Percentiles rank a stretch among this genome's conserved stretches.
These are phyloP conservation scores for Yamadazyma pseudoaaseri DNA, from an alignment of 1,139 yeast genomes.

Conservation along the genomic window DNA sequence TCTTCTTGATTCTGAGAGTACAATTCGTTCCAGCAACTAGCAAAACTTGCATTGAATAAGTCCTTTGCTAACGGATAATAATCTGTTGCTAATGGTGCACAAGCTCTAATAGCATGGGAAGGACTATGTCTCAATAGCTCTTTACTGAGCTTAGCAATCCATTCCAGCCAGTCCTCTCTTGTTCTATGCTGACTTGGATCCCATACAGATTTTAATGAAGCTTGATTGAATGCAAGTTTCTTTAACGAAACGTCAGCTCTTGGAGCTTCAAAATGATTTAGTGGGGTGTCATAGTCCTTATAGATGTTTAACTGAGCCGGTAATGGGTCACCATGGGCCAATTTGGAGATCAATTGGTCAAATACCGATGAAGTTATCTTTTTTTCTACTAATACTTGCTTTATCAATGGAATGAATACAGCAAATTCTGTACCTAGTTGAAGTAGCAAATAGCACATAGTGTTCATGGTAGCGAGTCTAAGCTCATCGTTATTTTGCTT, in stretches of 20 bases:
- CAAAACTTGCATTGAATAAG: constrained; percentile 90
- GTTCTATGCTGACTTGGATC: constrained; percentile 87
- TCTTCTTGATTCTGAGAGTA: constrained; percentile 94
- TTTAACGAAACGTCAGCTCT: constrained; percentile 71
- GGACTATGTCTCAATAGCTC: constrained; percentile 91
- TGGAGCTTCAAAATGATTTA: constrained; percentile 52
- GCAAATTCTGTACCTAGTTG: constrained; percentile 85
- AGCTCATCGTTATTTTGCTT: constrained; percentile 61
- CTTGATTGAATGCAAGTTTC: constrained; percentile 79
- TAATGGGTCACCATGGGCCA: constrained; percentile 84
- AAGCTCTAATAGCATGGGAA: constrained; percentile 90
- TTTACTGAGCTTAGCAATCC: constrained; percentile 86
- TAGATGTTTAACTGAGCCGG: constrained; percentile 77
- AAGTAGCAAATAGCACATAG: constrained; percentile 72
- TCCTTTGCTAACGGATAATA: constrained; percentile 89
- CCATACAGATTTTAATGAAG: constrained; percentile 81
- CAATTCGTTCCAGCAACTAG: constrained; percentile 93
- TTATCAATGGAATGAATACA: constrained; percentile 85
- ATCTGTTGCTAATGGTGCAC: constrained; percentile 86
- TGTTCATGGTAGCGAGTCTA: constrained; percentile 65
- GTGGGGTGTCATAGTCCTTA: constrained; percentile 56
- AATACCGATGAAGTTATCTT: constrained; percentile 72
- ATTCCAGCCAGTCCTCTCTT: constrained; percentile 96
- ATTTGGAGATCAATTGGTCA: constrained; percentile 76
- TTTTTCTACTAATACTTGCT: constrained; percentile 62